These are phyloP conservation scores for Rhodotorula sp. DNA, from an alignment of 1,284 basidiomycete genomes.

Conservation along the genomic window DNA sequence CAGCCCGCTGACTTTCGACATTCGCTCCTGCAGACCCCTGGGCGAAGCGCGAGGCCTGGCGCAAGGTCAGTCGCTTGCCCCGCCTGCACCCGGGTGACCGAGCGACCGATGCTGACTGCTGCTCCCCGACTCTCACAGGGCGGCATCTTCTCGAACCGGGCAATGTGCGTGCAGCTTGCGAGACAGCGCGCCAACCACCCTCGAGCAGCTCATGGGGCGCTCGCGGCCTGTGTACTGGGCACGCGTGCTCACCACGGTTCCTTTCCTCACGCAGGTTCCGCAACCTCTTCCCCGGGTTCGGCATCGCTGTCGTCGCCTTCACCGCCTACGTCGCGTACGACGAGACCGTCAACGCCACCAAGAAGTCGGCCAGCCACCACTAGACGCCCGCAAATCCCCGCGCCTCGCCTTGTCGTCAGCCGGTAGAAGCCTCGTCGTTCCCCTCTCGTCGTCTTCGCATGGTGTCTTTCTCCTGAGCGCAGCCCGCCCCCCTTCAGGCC, in stretches of 20 bases:
- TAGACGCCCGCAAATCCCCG: slow-evolving; percentile 2
- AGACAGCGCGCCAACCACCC: too few species aligned
- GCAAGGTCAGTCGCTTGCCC: slow-evolving; percentile 56
- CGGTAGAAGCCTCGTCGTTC: not conserved
- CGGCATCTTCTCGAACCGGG: slow-evolving; percentile 77
- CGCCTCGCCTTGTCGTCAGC: not conserved
- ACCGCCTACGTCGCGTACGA: slow-evolving; percentile 84
- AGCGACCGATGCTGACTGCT: not conserved
- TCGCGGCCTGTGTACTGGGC: not conserved
- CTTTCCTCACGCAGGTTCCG: slow-evolving; percentile 62
- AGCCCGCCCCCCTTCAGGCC: too few species aligned
- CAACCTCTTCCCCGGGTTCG: slow-evolving; percentile 87
- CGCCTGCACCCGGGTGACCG: not conserved
- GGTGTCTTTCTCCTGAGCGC: too few species aligned
- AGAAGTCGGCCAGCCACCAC: slow-evolving; percentile 20
- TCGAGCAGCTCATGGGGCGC: not conserved
- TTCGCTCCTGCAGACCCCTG: slow-evolving; percentile 67
- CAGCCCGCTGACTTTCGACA: not conserved
- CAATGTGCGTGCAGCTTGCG: slow-evolving; percentile 50
- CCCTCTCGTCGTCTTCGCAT: too few species aligned
- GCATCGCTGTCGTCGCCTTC: slow-evolving; percentile 85
- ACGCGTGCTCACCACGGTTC: not conserved
- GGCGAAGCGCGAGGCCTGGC: slow-evolving; percentile 91
- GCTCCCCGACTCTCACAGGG: slow-evolving; percentile 50
- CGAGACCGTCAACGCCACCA: slow-evolving; percentile 51